Evolutionary conservation across 768 basidiomycete species (phyloP).

Genomic region (Lactarius pseudohatsudake): DNA sequence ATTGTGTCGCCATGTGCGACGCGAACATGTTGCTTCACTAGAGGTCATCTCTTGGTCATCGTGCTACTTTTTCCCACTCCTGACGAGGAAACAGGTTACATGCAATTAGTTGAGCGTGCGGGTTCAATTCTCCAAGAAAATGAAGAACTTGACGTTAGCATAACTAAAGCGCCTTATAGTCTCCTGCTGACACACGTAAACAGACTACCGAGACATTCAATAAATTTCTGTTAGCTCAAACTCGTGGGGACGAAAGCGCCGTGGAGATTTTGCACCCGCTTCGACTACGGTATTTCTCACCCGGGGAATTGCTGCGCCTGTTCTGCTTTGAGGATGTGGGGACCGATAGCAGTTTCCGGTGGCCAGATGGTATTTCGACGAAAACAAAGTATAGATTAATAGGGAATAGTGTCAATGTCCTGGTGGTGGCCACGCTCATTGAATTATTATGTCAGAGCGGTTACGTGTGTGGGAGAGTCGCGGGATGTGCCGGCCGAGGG

Average conservation of each 20-base stretch:
- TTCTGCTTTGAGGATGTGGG: slow-evolving; percentile 52
- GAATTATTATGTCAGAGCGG: slow-evolving; percentile 46
- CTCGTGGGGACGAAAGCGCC: slow-evolving; percentile 42
- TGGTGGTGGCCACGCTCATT: slow-evolving; percentile 63
- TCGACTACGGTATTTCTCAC: slow-evolving; percentile 73
- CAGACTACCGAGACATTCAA: slow-evolving; percentile 65
- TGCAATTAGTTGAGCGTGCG: slow-evolving; percentile 70
- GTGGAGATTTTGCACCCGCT: slow-evolving; percentile 58
- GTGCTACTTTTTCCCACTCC: slow-evolving; percentile 7
- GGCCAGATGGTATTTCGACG: slow-evolving; percentile 58
- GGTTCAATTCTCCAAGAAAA: slow-evolving; percentile 79
- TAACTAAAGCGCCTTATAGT: slow-evolving; percentile 24
- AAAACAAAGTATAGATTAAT: slow-evolving; percentile 76
- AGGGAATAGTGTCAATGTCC: slow-evolving; percentile 82
- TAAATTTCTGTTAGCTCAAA: slow-evolving; percentile 49
- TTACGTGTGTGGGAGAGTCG: slow-evolving; percentile 9
- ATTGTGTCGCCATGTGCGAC: slow-evolving; percentile 64
- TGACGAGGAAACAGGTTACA: slow-evolving; percentile 54
- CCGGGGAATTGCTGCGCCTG: slow-evolving; percentile 66
- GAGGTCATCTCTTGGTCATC: slow-evolving; percentile 45
- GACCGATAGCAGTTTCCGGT: slow-evolving; percentile 43
- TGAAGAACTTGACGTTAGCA: slow-evolving; percentile 58
- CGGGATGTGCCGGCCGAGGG: slow-evolving; percentile 15
- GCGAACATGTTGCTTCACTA: slow-evolving; percentile 77
- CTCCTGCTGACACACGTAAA: slow-evolving; percentile 3